phyloP scores from a whole-genome alignment of 805 yeast species.

The Nakazawaea peltata region DNA sequence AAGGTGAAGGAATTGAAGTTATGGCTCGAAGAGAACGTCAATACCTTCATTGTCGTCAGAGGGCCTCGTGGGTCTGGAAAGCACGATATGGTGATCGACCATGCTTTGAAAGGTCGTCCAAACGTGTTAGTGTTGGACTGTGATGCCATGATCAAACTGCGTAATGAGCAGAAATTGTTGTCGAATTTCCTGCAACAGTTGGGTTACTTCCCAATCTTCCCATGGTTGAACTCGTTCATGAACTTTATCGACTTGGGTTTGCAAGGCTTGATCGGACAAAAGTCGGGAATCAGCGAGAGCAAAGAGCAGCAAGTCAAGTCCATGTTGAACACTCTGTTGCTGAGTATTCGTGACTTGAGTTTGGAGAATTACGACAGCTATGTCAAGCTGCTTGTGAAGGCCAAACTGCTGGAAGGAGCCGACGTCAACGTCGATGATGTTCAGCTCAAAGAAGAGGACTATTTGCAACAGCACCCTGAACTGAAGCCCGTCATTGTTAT shows the following conservation, averaged over 20 bases:
- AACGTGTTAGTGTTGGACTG: conserved; percentile 73
- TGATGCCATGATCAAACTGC: conserved; percentile 60
- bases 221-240: conserved; percentile 81
- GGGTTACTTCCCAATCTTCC: conserved; percentile 91
- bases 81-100: conserved; percentile 63
- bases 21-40: conserved; percentile 84
- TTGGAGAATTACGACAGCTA: conserved; percentile 29
- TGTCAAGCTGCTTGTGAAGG: conserved; percentile 16
- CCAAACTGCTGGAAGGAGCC: conserved; percentile 21
- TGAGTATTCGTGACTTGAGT: conserved; percentile 65
- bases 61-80: conserved; percentile 98
- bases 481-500: conserved; percentile 80
- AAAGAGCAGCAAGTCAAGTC: conserved; percentile 76
- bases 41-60: conserved; percentile 79
- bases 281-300: conserved; percentile 80
- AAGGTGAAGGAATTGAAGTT: conserved; percentile 59
- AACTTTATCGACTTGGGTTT: conserved; percentile 76
- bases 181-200: conserved; percentile 62
- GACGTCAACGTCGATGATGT: conserved; percentile 14
- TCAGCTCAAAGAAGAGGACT: conserved; percentile 64
- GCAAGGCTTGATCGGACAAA: conserved; percentile 90
- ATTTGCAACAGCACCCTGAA: conserved; percentile 77
- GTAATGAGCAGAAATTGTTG: conserved; percentile 66
- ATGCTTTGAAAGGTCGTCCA: conserved; percentile 51
- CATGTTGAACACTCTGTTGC: conserved; percentile 64